Conservation (phyloP, 2,329 filamentous ascomycete genomes). For the Lomentospora prolificans region DNA sequence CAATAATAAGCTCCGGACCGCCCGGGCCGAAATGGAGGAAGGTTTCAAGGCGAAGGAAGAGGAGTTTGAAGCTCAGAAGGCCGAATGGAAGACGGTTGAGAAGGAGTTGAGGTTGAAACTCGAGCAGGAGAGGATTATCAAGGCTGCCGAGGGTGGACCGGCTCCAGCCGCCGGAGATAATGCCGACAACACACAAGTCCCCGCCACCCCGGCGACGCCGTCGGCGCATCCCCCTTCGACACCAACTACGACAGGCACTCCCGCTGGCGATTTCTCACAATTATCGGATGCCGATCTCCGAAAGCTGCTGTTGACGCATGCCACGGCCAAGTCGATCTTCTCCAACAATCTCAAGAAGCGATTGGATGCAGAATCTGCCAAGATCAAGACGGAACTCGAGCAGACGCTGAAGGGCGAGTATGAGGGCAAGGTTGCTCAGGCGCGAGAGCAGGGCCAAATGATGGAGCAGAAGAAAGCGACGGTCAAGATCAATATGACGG, state of each 20-base stretch:
- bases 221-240: slow-evolving; percentile 26
- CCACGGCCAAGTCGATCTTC: slow-evolving; percentile 48
- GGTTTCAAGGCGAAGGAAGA: slow-evolving; percentile 31
- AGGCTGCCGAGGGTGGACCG: slow-evolving; percentile 40
- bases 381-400: slow-evolving; percentile 45
- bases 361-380: slow-evolving; percentile 54
- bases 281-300: slow-evolving; percentile 47
- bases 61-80: slow-evolving; percentile 6
- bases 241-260: slow-evolving; percentile 20
- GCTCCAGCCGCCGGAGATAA: slow-evolving; percentile 15
- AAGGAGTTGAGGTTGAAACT: slow-evolving; percentile 38
- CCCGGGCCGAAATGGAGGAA: slow-evolving; percentile 41
- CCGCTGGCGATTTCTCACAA: slow-evolving; percentile 32
- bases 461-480: slow-evolving; percentile 67
- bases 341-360: slow-evolving; percentile 59
- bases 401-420: slow-evolving; percentile 34
- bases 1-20: slow-evolving; percentile 62
- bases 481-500: slow-evolving; percentile 68
- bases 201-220: slow-evolving; percentile 23
- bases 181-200: slow-evolving; percentile 9
- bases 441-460: slow-evolving; percentile 54
- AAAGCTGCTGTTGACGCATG: slow-evolving; percentile 45
- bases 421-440: slow-evolving; percentile 43
- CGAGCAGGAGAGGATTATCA: slow-evolving; percentile 55
- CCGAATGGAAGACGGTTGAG: slow-evolving; percentile 36